phyloP scores from a whole-genome alignment of 768 basidiomycete species.

The Tephrocybe sp. region DNA sequence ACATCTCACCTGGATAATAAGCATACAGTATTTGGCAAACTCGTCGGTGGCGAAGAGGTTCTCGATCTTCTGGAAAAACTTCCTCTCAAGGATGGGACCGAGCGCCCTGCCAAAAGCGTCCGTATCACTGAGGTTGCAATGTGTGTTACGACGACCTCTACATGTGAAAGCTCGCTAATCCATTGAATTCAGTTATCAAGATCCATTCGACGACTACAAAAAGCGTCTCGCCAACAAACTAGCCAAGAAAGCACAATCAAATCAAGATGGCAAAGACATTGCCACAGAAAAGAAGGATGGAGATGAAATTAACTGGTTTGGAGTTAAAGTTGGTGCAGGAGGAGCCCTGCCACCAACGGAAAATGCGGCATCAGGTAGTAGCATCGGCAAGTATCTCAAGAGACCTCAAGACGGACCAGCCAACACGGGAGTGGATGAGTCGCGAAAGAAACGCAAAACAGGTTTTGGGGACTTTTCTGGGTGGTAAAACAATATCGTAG shows the following conservation, averaged over 20 bases:
- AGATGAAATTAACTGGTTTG: conserved; percentile 86
- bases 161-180: conserved; percentile 6
- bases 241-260: conserved; percentile 48
- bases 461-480: conserved; percentile 92
- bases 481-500: conserved; percentile 59
- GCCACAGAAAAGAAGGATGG: conserved; percentile 51
- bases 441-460: conserved; percentile 76
- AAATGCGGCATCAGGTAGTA: conserved; percentile 32
- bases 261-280: conserved; percentile 27
- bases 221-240: conserved; percentile 76
- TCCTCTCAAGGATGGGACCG: conserved; percentile 79
- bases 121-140: conserved; percentile 85
- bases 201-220: conserved; percentile 95
- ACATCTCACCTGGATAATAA: conserved; percentile 88
- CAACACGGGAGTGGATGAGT: conserved; percentile 35
- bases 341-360: conserved; percentile 26
- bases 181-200: conserved; percentile 63
- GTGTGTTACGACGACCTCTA: conserved; percentile 41
- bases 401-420: conserved; percentile 30
- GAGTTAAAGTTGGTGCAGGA: conserved; percentile 70
- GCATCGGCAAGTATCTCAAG: conserved; percentile 82
- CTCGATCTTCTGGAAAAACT: conserved; percentile 81
- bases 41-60: conserved; percentile 94
- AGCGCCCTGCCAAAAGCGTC: conserved; percentile 83
- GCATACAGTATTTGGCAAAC: conserved; percentile 95